Percentiles rank a stretch among this genome's conserved stretches.
These are phyloP conservation scores for Colletotrichum sp. DNA, from an alignment of 2,329 filamentous ascomycete species.

Conservation along the genomic window DNA sequence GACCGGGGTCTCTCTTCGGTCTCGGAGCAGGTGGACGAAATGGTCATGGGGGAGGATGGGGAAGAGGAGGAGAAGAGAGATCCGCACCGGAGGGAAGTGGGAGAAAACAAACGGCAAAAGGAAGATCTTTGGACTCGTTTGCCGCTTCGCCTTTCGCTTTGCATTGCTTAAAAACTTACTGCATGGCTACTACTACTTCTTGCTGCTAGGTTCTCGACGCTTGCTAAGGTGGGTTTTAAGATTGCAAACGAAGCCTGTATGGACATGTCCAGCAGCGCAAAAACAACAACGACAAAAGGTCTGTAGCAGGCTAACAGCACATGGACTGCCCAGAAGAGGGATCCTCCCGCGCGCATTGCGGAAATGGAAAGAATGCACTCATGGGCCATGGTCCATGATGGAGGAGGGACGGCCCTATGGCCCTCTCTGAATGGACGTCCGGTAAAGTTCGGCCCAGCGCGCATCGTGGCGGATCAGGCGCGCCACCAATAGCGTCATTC, in stretches of 20 bases:
- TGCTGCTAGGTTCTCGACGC: not conserved
- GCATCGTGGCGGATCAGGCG: constrained; percentile 1
- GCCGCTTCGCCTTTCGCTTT: not conserved
- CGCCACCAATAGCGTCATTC: constrained; percentile 8
- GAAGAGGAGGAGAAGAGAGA: not conserved
- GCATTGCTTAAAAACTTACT: not conserved
- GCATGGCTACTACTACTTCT: not conserved
- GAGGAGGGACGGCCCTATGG: not conserved
- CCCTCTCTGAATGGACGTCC: not conserved
- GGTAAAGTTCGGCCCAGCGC: constrained; percentile 17
- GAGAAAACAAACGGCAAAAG: not conserved
- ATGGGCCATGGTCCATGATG: not conserved
- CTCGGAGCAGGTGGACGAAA: not conserved
- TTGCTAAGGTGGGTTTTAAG: not conserved
- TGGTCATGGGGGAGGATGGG: not conserved
- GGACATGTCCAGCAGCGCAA: not conserved
- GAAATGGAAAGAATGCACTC: not conserved
- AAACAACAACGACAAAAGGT: not conserved
- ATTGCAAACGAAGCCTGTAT: not conserved
- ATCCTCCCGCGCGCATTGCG: not conserved
- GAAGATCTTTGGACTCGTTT: not conserved
- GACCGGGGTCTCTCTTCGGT: not conserved
- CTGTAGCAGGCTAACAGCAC: not conserved
- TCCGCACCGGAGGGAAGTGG: not conserved
- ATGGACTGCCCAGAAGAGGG: not conserved